Evolutionary conservation across 768 basidiomycete genomes (phyloP).

Genomic region (Gloeophyllum trabeum): DNA sequence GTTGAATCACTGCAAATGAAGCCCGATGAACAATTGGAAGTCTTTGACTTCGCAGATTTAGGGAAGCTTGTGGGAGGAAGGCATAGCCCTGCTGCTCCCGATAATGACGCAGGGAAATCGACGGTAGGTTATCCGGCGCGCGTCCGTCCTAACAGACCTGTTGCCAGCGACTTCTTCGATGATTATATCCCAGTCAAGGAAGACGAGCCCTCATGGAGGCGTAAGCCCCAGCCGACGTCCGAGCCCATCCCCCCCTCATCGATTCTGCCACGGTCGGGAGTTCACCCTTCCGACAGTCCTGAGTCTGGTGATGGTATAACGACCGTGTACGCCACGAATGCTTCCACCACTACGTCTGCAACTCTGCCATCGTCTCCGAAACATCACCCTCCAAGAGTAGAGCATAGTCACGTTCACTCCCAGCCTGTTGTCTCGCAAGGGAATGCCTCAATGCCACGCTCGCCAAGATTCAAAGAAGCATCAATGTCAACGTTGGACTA

Average conservation of each 20-base stretch:
- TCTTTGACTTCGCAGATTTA: constrained; percentile 75
- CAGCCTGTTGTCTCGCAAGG: too few species aligned
- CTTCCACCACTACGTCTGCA: too few species aligned
- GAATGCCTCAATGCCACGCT: too few species aligned
- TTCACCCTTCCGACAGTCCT: too few species aligned
- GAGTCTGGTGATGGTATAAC: too few species aligned
- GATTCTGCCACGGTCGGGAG: too few species aligned
- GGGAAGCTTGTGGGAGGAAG: constrained; percentile 60
- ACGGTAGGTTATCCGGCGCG: too few species aligned
- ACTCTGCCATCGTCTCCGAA: too few species aligned
- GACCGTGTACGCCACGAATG: too few species aligned
- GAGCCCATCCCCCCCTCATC: too few species aligned
- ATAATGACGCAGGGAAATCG: background rate
- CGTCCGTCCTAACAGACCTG: constrained; percentile 29
- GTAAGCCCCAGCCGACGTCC: constrained; percentile 13
- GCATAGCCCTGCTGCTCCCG: constrained; percentile 27
- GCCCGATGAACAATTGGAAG: constrained; percentile 55
- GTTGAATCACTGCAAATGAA: constrained; percentile 26
- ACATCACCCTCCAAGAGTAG: too few species aligned
- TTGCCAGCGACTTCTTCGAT: constrained; percentile 70
- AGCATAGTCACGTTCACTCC: too few species aligned
- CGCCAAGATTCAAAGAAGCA: constrained; percentile 29
- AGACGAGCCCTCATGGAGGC: constrained; percentile 35
- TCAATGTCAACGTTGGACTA: constrained; percentile 72
- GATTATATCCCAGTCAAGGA: constrained; percentile 24